Conservation (phyloP, 352 stramenopile species). For the Aphanomyces euteiches region DNA sequence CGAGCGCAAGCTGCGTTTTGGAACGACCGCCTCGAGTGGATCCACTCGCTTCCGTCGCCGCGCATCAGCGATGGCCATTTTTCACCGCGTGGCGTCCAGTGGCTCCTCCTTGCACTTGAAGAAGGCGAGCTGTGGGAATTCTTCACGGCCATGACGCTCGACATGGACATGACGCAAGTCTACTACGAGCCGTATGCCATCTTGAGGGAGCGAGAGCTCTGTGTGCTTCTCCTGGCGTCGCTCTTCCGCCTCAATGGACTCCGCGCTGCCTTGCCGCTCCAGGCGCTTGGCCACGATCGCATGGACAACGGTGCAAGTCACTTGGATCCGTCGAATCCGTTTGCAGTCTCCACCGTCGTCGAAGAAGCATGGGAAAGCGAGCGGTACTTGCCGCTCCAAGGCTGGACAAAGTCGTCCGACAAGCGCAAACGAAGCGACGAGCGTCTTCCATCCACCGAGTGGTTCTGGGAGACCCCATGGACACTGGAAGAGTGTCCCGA, state of each 20-base stretch:
- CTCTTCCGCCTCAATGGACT: constrained; percentile 23
- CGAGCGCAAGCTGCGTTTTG: constrained; percentile 21
- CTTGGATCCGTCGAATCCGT: background rate
- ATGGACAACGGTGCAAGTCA: background rate
- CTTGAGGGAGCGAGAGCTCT: background rate
- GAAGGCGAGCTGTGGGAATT: constrained; percentile 27
- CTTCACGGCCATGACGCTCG: constrained; percentile 22
- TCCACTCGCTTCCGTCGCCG: constrained; percentile 7
- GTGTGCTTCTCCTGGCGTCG: background rate
- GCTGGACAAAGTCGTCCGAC: constrained; percentile 24
- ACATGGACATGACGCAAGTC: constrained; percentile 1
- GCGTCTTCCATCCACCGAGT: constrained; percentile 15
- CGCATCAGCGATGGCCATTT: constrained; percentile 8
- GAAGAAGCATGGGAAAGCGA: constrained; percentile 25
- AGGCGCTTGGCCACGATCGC: background rate
- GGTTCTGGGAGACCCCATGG: constrained; percentile 10
- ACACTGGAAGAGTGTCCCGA: constrained; percentile 5
- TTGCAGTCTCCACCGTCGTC: background rate
- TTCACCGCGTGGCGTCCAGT: constrained; percentile 19
- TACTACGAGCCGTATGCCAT: constrained; percentile 27
- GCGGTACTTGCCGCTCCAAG: constrained; percentile 28
- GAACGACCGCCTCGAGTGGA: constrained; percentile 5
- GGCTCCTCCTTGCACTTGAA: constrained; percentile 20
- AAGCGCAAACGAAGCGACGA: constrained; percentile 15
- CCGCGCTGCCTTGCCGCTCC: background rate